Conservation (phyloP, 1,284 basidiomycete species). For the Inonotus hispidus region DNA sequence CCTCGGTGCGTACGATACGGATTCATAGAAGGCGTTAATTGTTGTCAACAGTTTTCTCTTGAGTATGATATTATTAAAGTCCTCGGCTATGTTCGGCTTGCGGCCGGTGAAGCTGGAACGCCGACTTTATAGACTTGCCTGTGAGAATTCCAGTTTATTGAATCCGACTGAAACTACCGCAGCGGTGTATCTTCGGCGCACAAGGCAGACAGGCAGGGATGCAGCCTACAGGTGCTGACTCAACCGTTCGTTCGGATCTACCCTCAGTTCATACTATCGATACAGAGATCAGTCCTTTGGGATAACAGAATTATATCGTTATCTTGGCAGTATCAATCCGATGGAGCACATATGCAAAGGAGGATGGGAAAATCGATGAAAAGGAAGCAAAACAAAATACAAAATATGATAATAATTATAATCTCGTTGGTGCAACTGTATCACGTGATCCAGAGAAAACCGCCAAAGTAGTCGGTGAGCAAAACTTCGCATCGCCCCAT, state of each 20-base stretch:
- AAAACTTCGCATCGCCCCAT: conserved; percentile 7
- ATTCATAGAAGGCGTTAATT: neutral
- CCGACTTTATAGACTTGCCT: neutral
- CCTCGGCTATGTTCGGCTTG: neutral
- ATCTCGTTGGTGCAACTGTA: neutral
- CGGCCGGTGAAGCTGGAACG: neutral
- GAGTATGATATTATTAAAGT: neutral
- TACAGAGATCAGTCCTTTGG: too few relatives aligned
- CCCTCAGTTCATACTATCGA: too few relatives aligned
- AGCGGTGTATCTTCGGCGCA: neutral
- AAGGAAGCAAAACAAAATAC: neutral
- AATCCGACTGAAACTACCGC: neutral
- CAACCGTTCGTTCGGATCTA: too few relatives aligned
- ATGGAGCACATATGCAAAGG: neutral
- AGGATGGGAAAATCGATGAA: neutral
- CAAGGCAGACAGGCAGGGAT: too few relatives aligned
- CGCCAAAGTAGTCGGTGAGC: neutral
- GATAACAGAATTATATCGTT: neutral
- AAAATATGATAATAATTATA: neutral
- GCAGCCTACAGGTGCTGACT: too few relatives aligned
- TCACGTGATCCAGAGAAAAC: neutral
- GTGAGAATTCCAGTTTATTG: too few relatives aligned
- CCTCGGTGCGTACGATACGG: conserved; percentile 8
- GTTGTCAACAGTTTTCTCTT: neutral
- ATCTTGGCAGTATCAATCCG: neutral